Evolutionary conservation across 2,329 filamentous ascomycete species (phyloP), one percentile per base, ranked within the genome.

Genomic region (Exophiala alcalophila): DNA sequence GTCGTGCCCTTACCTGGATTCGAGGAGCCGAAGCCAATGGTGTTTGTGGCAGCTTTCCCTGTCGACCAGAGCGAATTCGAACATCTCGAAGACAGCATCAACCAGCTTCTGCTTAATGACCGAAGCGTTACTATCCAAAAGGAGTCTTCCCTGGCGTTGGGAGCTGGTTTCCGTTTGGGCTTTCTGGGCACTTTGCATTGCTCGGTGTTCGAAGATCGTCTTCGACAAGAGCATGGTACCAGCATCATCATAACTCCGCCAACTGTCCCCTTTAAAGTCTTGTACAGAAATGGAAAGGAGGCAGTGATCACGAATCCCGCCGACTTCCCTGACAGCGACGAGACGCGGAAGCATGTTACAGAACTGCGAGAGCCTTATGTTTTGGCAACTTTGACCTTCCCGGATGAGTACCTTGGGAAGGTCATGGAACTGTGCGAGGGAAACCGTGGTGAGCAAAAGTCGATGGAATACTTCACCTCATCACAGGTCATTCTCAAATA

Each of bases 151-250:
- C 89, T 97, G 60, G 92, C 92, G 1, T 73, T 98, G 0, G 92
- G 92, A 1, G 86, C 91, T 1, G 92, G 92, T 2, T 98, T 92
- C 84, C 82, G 92, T 31, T 70, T 98, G 8, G 92, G 92, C 0
- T 98, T 98, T 60, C 69, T 98, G 3, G 92, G 92, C n/a, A 97
- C 90, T 9, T 71, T 98, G 33, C 92, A 98, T 64, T 97, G 92
- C 68, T 97, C 90, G n/a, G 92, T 98, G 4, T 98, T 98, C 57
- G 90, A 98, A 66, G 92, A 98, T 65, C 85, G 92, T 1, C 69
- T 98, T 39, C 81, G 88, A 29, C 89, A 96, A 65, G 92, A 98
- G 64, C 90, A 98, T 59, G 92, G 91, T 4, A 85, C 86, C 2
- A 92, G 82, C 59, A 89, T 98, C 61, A 96, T 98, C 65, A 92